Evolutionary conservation across 2,329 filamentous ascomycete species (phyloP).

Genomic region (Cordyceps cateniannulata): DNA sequence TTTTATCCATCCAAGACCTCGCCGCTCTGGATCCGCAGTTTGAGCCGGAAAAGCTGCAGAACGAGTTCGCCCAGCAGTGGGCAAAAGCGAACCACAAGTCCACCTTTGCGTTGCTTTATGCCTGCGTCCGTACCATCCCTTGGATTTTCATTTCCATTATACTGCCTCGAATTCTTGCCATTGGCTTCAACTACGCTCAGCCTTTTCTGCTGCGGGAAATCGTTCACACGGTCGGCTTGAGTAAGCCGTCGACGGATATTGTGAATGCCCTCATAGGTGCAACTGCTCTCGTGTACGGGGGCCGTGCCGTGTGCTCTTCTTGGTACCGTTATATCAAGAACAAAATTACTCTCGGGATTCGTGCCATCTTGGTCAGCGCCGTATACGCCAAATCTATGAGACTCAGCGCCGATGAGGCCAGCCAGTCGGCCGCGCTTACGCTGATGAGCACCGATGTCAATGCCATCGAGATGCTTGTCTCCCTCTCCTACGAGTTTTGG

Average conservation of each 20-base stretch:
- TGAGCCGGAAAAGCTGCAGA: not conserved
- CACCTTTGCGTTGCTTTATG: too few species aligned
- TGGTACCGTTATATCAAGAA: not conserved
- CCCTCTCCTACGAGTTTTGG: not conserved
- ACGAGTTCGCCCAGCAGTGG: not conserved
- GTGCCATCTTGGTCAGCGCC: not conserved
- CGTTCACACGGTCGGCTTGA: not conserved
- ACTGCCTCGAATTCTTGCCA: not conserved
- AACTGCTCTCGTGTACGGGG: not conserved
- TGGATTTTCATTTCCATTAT: not conserved
- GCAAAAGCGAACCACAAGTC: too few species aligned
- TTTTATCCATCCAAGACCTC: not conserved
- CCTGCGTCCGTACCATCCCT: not conserved
- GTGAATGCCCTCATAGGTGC: not conserved
- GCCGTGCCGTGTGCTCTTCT: not conserved
- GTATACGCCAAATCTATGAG: not conserved
- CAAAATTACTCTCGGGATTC: not conserved
- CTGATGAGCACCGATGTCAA: not conserved
- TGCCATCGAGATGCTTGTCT: not conserved
- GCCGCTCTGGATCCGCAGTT: not conserved
- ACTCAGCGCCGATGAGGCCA: not conserved
- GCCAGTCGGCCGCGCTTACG: not conserved
- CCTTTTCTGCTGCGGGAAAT: not conserved
- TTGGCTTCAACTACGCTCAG: not conserved
- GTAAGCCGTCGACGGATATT: not conserved